Evolutionary conservation across 1,284 basidiomycete species (phyloP), one percentile per base, ranked within the genome.

Genomic region (Boletellus deceptivus): DNA sequence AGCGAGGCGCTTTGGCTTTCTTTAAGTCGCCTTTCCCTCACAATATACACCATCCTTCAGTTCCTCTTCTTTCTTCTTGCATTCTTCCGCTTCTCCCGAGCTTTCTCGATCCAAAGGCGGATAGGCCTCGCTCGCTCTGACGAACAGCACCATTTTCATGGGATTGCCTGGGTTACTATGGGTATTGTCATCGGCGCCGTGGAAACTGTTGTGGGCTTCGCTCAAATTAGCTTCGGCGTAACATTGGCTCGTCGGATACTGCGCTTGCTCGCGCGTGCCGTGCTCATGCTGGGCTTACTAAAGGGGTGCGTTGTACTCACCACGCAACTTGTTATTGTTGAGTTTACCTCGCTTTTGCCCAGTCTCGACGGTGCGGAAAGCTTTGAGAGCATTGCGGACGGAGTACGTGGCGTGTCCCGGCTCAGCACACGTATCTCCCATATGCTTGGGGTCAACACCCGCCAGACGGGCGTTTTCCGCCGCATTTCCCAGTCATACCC

Each of bases 171-270:
- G 86, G 74, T 88, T 29, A 72, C 76, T 16, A 69, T 63, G 0
- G 86, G 79, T 2, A 63, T 86, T 48, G 77, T 80, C 59, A 60
- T 89, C 14, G 84, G 85, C 6, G 77, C 77, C 3, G 64, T 83
- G 39, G 88, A 91, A 65, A 80, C 77, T 4, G 62, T 81, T 8
- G 59, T 84, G n/a, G 88, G 86, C 0, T 89, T 88, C 57, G 76
- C 75, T 1, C 64, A 69, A 8, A 73, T 71, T 27, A 72, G 72
- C 4, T 88, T 87, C 59, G 75, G 73, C 0, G 56, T 76, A 10
- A 70, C 73, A 1, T 58, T 89, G 8, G 72, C 75, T 10, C 72
- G 88, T 39, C 75, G 86, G 18, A 70, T 83, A 31, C 57, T 90
- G 35, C 74, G 84, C 38, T 67, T 84, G 49, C 45, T 83, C 13